Conservation (phyloP, 768 basidiomycete species). For the Boletales sp. region DNA sequence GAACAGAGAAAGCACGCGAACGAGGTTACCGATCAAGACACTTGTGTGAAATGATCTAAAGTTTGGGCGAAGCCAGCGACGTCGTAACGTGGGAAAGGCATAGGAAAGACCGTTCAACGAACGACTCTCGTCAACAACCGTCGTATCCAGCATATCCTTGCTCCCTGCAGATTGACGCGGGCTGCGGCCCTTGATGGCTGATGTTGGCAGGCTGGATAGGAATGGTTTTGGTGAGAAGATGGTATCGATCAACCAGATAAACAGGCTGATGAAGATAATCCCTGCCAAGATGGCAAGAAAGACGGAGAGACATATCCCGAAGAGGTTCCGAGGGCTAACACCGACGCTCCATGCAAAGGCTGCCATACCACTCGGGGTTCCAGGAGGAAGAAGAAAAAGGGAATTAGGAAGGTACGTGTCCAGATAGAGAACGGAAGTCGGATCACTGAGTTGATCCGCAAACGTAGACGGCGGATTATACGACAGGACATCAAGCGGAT, state of each 20-base stretch:
- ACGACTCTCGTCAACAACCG: slow-evolving; percentile 25
- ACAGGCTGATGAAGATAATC: slow-evolving; percentile 62
- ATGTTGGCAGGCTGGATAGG: slow-evolving; percentile 14
- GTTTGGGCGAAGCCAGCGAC: slow-evolving; percentile 43
- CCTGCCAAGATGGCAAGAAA: slow-evolving; percentile 78
- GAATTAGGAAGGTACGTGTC: slow-evolving; percentile 63
- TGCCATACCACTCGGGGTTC: slow-evolving; percentile 62
- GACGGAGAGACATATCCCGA: slow-evolving; percentile 75
- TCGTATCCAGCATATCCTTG: slow-evolving; percentile 49
- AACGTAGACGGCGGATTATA: slow-evolving; percentile 72
- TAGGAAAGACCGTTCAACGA: slow-evolving; percentile 25
- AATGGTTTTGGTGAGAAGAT: slow-evolving; percentile 31
- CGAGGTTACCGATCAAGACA: slow-evolving; percentile 84
- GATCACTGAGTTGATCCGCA: slow-evolving; percentile 66
- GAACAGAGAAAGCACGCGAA: slow-evolving; percentile 87
- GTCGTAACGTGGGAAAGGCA: slow-evolving; percentile 23
- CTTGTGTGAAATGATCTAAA: slow-evolving; percentile 78
- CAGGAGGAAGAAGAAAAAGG: slow-evolving; percentile 65
- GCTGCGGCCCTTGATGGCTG: slow-evolving; percentile 30
- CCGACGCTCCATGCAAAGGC: slow-evolving; percentile 86
- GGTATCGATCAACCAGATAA: slow-evolving; percentile 73
- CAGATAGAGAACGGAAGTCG: slow-evolving; percentile 73
- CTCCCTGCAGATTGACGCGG: slow-evolving; percentile 42
- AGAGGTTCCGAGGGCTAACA: slow-evolving; percentile 75
- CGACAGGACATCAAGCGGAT: slow-evolving; percentile 54